These are phyloP conservation scores for Neltuma alba DNA, from an alignment of 306 rosid species.

Conservation along the genomic window DNA sequence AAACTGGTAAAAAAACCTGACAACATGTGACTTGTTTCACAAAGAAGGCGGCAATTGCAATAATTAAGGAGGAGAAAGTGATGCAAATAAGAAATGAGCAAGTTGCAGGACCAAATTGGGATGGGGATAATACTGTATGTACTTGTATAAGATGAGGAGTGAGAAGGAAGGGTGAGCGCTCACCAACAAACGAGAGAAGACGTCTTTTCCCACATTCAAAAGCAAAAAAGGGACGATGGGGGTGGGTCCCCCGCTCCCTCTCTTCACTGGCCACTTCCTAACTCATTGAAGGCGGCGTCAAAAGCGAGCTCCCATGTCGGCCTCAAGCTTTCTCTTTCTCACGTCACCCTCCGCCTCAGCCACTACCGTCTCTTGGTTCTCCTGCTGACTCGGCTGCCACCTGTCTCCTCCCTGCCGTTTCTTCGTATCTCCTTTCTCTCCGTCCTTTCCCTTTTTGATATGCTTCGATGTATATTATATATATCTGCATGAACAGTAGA, in stretches of 20 bases:
- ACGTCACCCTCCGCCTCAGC: conserved; percentile 30
- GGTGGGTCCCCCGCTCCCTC: neutral
- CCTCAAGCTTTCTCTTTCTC: conserved; percentile 20
- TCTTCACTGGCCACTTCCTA: no score
- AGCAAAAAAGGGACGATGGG: neutral
- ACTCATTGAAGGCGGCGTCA: conserved; percentile 44
- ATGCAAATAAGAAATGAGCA: no score
- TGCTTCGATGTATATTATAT: neutral
- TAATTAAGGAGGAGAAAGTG: no score
- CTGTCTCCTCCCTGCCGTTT: conserved; percentile 50
- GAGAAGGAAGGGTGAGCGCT: no score
- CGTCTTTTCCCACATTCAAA: neutral
- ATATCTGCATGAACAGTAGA: neutral
- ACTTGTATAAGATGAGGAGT: no score
- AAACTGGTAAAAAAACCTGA: no score
- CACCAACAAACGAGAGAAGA: no score
- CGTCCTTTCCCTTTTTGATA: neutral
- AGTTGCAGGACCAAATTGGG: no score
- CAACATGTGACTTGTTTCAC: no score
- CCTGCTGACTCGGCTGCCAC: conserved; percentile 50
- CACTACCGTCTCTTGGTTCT: conserved; percentile 37
- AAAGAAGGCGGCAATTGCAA: no score
- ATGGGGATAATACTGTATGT: no score
- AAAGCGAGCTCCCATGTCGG: conserved; percentile 30
- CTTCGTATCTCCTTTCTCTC: neutral